A percentile compares a stretch with the other conserved stretches of the same genome.
Conservation (phyloP, 148 eudicot genomes). For the Vaccinium macrocarpon region DNA sequence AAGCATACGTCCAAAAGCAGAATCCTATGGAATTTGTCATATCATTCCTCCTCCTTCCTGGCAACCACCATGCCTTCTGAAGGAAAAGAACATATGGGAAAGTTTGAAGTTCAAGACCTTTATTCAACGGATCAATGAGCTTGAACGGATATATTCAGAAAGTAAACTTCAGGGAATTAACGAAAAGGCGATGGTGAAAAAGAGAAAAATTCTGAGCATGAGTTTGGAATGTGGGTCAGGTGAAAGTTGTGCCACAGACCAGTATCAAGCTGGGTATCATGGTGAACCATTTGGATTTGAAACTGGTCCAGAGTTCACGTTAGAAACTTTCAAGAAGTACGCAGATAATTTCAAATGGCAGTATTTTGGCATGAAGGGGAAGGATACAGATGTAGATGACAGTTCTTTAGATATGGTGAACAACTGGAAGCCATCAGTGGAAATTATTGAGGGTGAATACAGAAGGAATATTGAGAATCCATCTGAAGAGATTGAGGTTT, state of each 20-base stretch:
- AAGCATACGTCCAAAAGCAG: constrained; percentile 56
- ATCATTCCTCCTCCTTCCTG: constrained; percentile 85
- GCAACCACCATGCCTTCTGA: constrained; percentile 57
- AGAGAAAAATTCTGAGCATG: constrained; percentile 23
- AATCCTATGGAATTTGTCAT: constrained; percentile 70
- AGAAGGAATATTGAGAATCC: constrained; percentile 71
- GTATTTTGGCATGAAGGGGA: constrained; percentile 41
- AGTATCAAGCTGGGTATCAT: constrained; percentile 21
- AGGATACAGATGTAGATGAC: constrained; percentile 19
- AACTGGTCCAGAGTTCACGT: constrained; percentile 52
- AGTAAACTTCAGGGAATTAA: constrained; percentile 25
- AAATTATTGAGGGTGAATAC: constrained; percentile 74
- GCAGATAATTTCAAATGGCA: constrained; percentile 60
- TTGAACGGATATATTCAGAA: constrained; percentile 28
- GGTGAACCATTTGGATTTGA: constrained; percentile 33
- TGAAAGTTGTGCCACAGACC: constrained; percentile 25
- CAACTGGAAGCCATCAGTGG: constrained; percentile 37
- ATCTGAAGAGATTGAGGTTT: constrained; percentile 69
- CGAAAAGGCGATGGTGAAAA: constrained; percentile 34
- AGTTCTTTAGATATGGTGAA: constrained; percentile 17
- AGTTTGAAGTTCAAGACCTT: constrained; percentile 39
- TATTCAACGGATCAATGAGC: constrained; percentile 45
- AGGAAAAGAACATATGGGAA: constrained; percentile 43
- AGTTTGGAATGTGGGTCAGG: constrained; percentile 27
- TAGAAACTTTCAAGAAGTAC: constrained; percentile 57